These are phyloP conservation scores for Puccinia hordei DNA, from an alignment of 1,284 basidiomycete genomes.

Conservation along the genomic window DNA sequence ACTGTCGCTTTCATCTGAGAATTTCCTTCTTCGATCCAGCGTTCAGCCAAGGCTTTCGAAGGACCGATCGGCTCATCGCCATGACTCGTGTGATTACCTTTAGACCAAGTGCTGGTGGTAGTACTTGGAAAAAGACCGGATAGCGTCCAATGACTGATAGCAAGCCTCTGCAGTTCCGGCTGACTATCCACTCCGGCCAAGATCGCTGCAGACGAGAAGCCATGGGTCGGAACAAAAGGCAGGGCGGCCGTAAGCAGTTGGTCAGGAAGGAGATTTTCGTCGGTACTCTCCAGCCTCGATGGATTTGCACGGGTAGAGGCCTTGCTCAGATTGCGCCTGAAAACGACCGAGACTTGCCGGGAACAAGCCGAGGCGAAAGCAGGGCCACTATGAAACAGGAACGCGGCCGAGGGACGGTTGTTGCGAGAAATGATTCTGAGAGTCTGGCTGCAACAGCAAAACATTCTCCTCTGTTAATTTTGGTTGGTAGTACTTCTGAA, in stretches of 20 bases:
- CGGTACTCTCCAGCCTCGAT: neutral
- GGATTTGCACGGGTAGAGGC: neutral
- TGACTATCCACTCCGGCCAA: neutral
- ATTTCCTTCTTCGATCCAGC: constrained; percentile 33
- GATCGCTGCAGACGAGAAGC: constrained; percentile 21
- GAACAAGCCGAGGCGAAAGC: neutral
- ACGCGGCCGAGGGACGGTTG: neutral
- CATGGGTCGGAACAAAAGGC: constrained; percentile 14
- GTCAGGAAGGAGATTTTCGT: constrained; percentile 10
- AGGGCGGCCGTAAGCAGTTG: constrained; percentile 27
- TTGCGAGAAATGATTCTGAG: neutral
- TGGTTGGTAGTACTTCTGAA: no score
- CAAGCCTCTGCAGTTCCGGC: neutral
- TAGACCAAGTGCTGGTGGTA: neutral
- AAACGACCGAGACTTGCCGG: neutral
- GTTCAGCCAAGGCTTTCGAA: constrained; percentile 26
- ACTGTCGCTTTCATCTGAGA: constrained; percentile 1
- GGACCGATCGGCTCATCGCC: constrained; percentile 22
- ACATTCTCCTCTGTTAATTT: neutral
- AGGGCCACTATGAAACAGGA: neutral
- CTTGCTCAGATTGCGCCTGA: neutral
- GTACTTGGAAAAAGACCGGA: constrained; percentile 27
- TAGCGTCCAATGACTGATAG: constrained; percentile 6
- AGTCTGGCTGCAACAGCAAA: neutral
- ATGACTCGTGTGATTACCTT: neutral